Evolutionary conservation across 768 basidiomycete species (phyloP).

Genomic region (Podaxis rugospora): DNA sequence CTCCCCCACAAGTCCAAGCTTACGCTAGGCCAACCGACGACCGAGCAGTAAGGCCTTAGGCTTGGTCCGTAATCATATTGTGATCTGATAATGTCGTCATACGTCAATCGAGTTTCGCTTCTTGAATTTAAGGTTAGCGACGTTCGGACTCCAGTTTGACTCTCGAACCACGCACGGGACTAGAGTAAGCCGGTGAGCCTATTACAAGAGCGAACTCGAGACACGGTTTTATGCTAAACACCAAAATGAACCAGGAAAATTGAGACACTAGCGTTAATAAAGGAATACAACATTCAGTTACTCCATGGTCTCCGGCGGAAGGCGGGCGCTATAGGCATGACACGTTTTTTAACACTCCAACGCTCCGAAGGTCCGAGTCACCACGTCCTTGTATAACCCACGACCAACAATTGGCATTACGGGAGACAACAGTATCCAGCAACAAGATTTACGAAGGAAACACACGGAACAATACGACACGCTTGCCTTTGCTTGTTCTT

Average conservation of each 20-base stretch:
- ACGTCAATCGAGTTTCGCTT: neutral
- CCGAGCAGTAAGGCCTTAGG: neutral
- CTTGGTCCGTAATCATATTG: neutral
- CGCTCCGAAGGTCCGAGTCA: slow-evolving; percentile 6
- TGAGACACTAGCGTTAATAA: neutral
- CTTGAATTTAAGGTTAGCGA: neutral
- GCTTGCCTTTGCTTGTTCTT: neutral
- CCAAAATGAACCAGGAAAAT: neutral
- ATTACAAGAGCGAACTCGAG: neutral
- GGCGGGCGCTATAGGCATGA: neutral
- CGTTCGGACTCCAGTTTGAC: neutral
- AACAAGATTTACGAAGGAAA: neutral
- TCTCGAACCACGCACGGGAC: neutral
- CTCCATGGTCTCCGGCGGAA: neutral
- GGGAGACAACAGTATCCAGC: neutral
- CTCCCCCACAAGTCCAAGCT: too few species aligned
- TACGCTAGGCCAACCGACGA: neutral
- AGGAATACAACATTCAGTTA: neutral
- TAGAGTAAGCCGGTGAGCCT: neutral
- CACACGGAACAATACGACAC: slow-evolving; percentile 2
- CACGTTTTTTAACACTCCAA: neutral
- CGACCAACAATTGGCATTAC: slow-evolving; percentile 3
- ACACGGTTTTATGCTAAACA: neutral
- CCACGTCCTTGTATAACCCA: neutral
- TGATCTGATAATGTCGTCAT: neutral